phyloP scores from a whole-genome alignment of 768 basidiomycete species.

The Tricholomella constricta region DNA sequence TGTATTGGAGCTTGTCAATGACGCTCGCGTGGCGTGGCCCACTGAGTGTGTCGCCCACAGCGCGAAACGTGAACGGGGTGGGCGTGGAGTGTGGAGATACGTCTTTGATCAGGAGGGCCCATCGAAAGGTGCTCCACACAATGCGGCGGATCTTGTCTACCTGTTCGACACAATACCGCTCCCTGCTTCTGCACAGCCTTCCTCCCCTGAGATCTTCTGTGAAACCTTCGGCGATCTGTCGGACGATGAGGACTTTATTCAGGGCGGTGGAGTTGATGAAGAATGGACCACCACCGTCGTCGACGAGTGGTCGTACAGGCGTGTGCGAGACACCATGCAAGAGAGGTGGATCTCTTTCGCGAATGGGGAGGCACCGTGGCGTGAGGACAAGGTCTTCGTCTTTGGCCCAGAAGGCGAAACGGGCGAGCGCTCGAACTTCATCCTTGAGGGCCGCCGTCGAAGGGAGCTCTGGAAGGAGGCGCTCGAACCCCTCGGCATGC shows the following conservation, averaged over 20 bases:
- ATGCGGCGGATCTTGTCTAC: conserved; percentile 73
- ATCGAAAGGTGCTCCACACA: conserved; percentile 62
- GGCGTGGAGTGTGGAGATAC: conserved; percentile 73
- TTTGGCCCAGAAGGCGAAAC: conserved; percentile 84
- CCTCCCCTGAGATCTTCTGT: conserved; percentile 30
- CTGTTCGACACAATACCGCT: conserved; percentile 76
- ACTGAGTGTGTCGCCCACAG: conserved; percentile 62
- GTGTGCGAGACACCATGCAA: conserved; percentile 73
- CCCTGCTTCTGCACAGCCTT: conserved; percentile 35
- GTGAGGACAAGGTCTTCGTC: conserved; percentile 68
- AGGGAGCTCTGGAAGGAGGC: conserved; percentile 62
- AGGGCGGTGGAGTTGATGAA: conserved; percentile 24
- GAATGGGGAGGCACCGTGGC: conserved; percentile 73
- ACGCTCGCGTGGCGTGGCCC: conserved; percentile 77
- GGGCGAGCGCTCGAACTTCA: conserved; percentile 64
- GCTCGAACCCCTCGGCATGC: conserved; percentile 66
- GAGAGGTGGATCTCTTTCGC: conserved; percentile 77
- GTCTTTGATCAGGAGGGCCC: conserved; percentile 84
- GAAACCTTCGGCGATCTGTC: conserved; percentile 34
- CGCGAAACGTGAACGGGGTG: conserved; percentile 51
- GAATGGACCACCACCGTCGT: conserved; percentile 62
- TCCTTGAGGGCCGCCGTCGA: conserved; percentile 68
- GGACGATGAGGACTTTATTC: conserved; percentile 34
- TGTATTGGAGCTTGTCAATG: conserved; percentile 74
- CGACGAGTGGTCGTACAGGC: conserved; percentile 64